Evolutionary conservation across 2,329 filamentous ascomycete genomes (phyloP), one percentile per base, ranked within the genome.

Genomic region (Alternaria tenuissima): DNA sequence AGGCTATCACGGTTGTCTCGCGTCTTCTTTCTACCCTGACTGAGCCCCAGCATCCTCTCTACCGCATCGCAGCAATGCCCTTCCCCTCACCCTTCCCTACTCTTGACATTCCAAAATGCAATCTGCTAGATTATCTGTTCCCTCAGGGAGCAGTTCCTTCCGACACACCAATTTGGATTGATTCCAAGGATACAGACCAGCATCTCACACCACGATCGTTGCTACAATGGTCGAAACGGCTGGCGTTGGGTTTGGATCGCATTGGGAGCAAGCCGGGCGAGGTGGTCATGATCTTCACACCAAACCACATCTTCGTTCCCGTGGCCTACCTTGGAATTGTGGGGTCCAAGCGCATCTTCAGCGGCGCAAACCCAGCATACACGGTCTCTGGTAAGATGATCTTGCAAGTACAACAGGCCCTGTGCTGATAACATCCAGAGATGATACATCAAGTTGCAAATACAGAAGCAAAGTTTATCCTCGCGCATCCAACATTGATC

Each of bases 261-360:
- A 68, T 83, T 7, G 83, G 82, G 7, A 68, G 84, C 34, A 74
- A 79, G 58, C 74, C 70, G 18, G 83, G 82, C 2, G 84, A 86
- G 32, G 82, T 83, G 1, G 81, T 85, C 30, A 79, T 86, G 80
- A 81, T 85, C 8, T 82, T 82, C 62, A 83, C 83, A 0, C 83
- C 83, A 5, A 86, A 86, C 68, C 82, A 86, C 54, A 80, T 86
- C 26, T 85, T 82, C 62, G 81, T 86, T 2, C 84, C 84, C 0
- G 80, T 81, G 2, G 81, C 82, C 11, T 86, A 84, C 65, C 73
- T 86, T 20, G 84, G 82, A 4, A 81, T 84, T 42, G 81, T 85
- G 1, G 84, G 84, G 0, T 81, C 81, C 3, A 82, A 82, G 32
- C 81, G 80, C 55, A 77, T 84, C 38, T 87, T 87, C 69, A 85